These are phyloP conservation scores for Paecilomyces sp. DNA, from an alignment of 2,329 filamentous ascomycete genomes.

Conservation along the genomic window DNA sequence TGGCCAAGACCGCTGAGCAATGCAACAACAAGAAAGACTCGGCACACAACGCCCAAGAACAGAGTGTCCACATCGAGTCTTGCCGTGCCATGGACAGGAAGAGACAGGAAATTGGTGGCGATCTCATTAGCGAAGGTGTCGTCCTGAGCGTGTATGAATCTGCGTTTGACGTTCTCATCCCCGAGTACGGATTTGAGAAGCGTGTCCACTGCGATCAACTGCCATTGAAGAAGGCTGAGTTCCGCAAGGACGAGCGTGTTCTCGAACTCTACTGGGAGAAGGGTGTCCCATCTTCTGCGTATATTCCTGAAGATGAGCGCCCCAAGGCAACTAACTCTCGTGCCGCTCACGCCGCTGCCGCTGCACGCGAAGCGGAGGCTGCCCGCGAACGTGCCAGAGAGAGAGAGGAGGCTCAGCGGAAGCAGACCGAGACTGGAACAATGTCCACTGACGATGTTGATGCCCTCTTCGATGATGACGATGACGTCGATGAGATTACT, in stretches of 20 bases:
- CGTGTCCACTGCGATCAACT: constrained; percentile 97
- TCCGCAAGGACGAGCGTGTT: constrained; percentile 89
- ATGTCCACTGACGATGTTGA: constrained; percentile 90
- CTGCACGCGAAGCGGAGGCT: constrained; percentile 72
- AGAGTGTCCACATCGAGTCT: constrained; percentile 96
- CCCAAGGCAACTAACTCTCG: constrained; percentile 75
- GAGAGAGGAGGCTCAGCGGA: constrained; percentile 81
- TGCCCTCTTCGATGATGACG: constrained; percentile 90
- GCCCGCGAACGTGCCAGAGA: constrained; percentile 76
- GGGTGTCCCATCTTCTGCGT: constrained; percentile 91
- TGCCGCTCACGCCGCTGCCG: constrained; percentile 66
- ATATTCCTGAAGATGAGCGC: constrained; percentile 92
- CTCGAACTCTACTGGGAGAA: constrained; percentile 99
- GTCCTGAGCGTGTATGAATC: constrained; percentile 97
- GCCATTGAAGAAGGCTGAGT: constrained; percentile 97
- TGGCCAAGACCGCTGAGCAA: constrained; percentile 87
- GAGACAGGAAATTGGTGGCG: constrained; percentile 76
- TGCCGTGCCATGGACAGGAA: constrained; percentile 94
- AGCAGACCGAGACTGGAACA: constrained; percentile 89
- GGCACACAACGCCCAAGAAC: constrained; percentile 92
- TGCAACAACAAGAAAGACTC: constrained; percentile 99
- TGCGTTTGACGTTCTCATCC: constrained; percentile 95
- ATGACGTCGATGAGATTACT: constrained; percentile 80
- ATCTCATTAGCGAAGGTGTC: constrained; percentile 91
- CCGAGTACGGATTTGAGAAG: constrained; percentile 98